Evolutionary conservation across 2,329 filamentous ascomycete genomes (phyloP).

Genomic region (Raffaelea arxii): DNA sequence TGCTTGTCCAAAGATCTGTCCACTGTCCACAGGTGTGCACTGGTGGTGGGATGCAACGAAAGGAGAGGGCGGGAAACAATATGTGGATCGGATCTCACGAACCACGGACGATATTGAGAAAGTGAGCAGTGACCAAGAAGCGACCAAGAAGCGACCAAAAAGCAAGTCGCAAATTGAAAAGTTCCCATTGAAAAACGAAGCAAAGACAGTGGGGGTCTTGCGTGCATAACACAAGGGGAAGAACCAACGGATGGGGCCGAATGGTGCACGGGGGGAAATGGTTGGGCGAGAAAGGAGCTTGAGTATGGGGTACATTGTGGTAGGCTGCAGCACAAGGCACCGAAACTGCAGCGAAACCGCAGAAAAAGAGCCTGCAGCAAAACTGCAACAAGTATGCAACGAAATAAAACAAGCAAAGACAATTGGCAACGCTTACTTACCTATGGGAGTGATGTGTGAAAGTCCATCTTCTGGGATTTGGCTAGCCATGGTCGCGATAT

Average conservation of each 20-base stretch:
- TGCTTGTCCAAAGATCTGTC: too few relatives aligned
- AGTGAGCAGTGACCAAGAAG: neutral
- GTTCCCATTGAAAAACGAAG: neutral
- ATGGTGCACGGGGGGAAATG: constrained; percentile 26
- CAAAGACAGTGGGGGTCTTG: constrained; percentile 1
- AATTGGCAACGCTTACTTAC: constrained; percentile 28
- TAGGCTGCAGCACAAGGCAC: neutral
- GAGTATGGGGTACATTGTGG: neutral
- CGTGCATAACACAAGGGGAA: neutral
- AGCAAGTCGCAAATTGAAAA: too few relatives aligned
- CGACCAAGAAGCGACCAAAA: neutral
- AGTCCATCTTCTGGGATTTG: constrained; percentile 36
- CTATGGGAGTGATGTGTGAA: constrained; percentile 45
- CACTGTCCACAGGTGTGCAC: too few relatives aligned
- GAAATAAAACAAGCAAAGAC: neutral
- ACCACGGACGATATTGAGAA: too few relatives aligned
- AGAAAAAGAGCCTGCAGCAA: neutral
- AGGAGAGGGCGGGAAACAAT: too few relatives aligned
- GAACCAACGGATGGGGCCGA: constrained; percentile 27
- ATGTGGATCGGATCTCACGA: too few relatives aligned
- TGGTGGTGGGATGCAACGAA: too few relatives aligned
- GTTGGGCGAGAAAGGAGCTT: constrained; percentile 9
- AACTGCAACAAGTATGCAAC: neutral
- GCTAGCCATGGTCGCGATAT: too few relatives aligned
- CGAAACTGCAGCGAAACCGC: neutral